These are phyloP conservation scores for Huntiella bhutanensis DNA, from an alignment of 2,329 filamentous ascomycete genomes.

Conservation along the genomic window DNA sequence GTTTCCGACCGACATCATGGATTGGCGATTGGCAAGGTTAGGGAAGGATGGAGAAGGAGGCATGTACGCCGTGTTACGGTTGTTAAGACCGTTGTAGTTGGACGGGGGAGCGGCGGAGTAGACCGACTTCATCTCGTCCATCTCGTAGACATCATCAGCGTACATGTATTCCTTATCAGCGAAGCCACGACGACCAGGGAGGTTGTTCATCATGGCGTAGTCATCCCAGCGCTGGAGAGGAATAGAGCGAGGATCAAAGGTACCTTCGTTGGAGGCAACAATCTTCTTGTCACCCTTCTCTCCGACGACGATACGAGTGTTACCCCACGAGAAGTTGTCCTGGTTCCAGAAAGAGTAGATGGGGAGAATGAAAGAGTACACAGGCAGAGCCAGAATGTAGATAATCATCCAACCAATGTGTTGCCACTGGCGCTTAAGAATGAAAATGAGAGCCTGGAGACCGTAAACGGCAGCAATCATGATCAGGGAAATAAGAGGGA, in stretches of 20 bases:
- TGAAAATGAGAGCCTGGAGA: conserved; percentile 89
- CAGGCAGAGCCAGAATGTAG: conserved; percentile 85
- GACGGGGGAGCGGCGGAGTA: conserved; percentile 84
- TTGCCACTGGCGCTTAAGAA: conserved; percentile 93
- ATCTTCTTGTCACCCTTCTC: conserved; percentile 83
- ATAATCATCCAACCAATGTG: conserved; percentile 99
- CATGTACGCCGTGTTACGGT: conserved; percentile 50
- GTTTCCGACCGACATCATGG: conserved; percentile 45
- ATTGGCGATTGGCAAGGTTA: conserved; percentile 40
- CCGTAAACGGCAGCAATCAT: conserved; percentile 88
- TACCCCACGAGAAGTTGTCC: conserved; percentile 98
- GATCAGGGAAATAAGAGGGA: conserved; percentile 72
- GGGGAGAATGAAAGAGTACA: conserved; percentile 79
- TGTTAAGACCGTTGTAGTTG: conserved; percentile 46
- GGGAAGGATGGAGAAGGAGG: conserved; percentile 65
- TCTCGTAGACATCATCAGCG: conserved; percentile 71
- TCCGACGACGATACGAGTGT: conserved; percentile 89
- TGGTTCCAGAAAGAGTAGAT: conserved; percentile 99
- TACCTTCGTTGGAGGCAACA: conserved; percentile 68
- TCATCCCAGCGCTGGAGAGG: conserved; percentile 95
- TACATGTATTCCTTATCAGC: conserved; percentile 43
- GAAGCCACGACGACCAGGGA: conserved; percentile 74
- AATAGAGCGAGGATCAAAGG: conserved; percentile 80
- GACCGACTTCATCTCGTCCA: conserved; percentile 94
- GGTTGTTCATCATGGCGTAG: conserved; percentile 68